Conservation (phyloP, 116 monocot genomes). For the Posidonia oceanica region DNA sequence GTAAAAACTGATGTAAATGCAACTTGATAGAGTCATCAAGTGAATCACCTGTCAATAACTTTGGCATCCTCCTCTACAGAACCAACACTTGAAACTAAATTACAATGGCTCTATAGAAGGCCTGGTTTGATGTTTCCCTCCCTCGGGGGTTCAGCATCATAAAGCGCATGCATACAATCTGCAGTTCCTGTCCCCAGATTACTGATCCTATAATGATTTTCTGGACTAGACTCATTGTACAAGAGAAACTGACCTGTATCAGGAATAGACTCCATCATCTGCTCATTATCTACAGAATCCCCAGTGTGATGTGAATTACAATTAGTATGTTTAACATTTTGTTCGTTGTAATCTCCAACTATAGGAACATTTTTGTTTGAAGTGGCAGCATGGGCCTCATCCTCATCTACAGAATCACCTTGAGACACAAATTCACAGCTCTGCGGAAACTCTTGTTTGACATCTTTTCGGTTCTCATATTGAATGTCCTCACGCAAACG, state of each 20-base stretch:
- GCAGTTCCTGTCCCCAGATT: neutral
- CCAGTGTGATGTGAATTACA: neutral
- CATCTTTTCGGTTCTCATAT: too few species aligned
- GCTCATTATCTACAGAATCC: neutral
- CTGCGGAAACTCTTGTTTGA: too few species aligned
- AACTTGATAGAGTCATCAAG: neutral
- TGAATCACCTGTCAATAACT: neutral
- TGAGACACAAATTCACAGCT: too few species aligned
- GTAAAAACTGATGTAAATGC: neutral
- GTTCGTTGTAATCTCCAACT: neutral
- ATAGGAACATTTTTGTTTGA: neutral
- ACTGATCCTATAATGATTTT: neutral
- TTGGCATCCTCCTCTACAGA: neutral
- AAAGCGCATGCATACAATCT: neutral
- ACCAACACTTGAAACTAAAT: neutral
- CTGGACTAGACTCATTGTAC: neutral
- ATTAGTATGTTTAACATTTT: neutral
- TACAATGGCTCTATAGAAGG: neutral
- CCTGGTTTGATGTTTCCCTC: neutral
- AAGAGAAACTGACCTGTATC: too few species aligned
- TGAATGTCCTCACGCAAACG: neutral
- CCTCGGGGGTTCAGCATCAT: neutral
- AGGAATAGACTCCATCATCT: neutral
- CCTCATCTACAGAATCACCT: too few species aligned
- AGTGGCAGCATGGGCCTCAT: too few species aligned